Evolutionary conservation across 2,329 filamentous ascomycete species (phyloP), one percentile per base, ranked within the genome.

Genomic region (Diaporthe capsici): DNA sequence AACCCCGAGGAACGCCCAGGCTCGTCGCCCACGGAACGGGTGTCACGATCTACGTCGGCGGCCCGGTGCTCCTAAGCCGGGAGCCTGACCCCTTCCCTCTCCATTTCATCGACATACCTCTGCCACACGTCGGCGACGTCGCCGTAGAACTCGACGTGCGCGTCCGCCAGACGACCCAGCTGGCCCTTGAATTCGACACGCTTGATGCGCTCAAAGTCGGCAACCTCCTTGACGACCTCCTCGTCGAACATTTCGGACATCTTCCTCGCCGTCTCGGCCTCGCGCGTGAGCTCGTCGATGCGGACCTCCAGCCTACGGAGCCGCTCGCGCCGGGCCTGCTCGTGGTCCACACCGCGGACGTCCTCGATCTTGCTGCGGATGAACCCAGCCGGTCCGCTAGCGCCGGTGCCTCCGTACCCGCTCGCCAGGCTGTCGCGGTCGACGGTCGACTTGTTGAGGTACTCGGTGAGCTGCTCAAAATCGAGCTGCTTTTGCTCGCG

Each of bases 401-500:
- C 83, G 73, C 79, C 77, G 67, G 79, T 76, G 37, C 82, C 80
- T 71, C 82, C 81, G 79, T 93, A 92, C 15, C 92, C 91, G 0
- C 92, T 91, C 12, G 89, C 88, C 3, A 98, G 91, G 22, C 90
- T 88, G 84, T 99, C 97, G 65, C 96, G 93, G 84, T 99, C 97
- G 4, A 92, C 87, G 3, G 95, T 95, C 0, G 95, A 95, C 83
- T 98, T 98, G 86, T 94, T 94, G 72, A 98, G 94, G 84, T 98
- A 98, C 83, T 98, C 96, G 39, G 95, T 98, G 47, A 99, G 89
- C 78, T 95, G 96, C 85, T 99, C 97, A 81, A 96, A 98, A 86
- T 99, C 97, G 75, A 99, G 93, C 84, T 99, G 97, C 83, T 99
- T 99, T 86, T 97, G 95, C 86, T 99, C 97, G 49, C 97, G 93